Percentiles rank a stretch among this genome's conserved stretches.
phyloP scores from a whole-genome alignment of 2,329 filamentous ascomycete genomes.

The Sarocladiaceae sp. region DNA sequence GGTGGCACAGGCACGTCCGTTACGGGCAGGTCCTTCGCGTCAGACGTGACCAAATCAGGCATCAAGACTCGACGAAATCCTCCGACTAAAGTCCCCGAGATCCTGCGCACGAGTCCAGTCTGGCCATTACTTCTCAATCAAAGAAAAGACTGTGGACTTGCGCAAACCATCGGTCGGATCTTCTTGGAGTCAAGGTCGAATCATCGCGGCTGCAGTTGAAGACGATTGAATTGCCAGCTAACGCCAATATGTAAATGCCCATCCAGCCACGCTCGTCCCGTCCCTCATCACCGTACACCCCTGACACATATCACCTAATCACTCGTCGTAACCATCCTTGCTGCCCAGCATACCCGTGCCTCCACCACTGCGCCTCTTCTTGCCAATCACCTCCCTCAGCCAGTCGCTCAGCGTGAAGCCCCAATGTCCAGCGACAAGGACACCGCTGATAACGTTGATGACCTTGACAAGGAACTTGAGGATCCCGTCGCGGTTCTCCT shows the following conservation, averaged over 20 bases:
- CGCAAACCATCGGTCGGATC: too few relatives aligned
- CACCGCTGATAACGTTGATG: slow-evolving; percentile 85
- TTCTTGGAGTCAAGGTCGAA: too few relatives aligned
- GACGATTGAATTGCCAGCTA: neutral
- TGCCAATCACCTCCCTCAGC: slow-evolving; percentile 50
- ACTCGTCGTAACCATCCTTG: slow-evolving; percentile 31
- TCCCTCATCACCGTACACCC: neutral
- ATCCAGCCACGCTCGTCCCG: neutral
- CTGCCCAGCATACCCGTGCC: slow-evolving; percentile 42
- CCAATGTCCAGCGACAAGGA: slow-evolving; percentile 92
- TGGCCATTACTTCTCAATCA: too few relatives aligned
- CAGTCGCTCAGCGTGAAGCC: slow-evolving; percentile 80
- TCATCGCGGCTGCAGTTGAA: neutral
- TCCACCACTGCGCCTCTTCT: slow-evolving; percentile 36
- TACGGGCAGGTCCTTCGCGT: too few relatives aligned
- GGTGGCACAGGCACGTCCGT: too few relatives aligned
- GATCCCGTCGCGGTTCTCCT: slow-evolving; percentile 71
- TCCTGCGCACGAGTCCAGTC: too few relatives aligned
- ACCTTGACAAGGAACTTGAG: slow-evolving; percentile 72
- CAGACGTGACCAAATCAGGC: too few relatives aligned
- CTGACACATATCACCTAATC: neutral
- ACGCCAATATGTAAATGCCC: slow-evolving; percentile 8
- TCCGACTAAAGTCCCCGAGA: too few relatives aligned
- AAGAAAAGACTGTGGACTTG: too few relatives aligned
- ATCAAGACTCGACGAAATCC: too few relatives aligned